These are phyloP conservation scores for Aphanomyces cochlioides DNA, from an alignment of 352 stramenopile species.

Conservation along the genomic window DNA sequence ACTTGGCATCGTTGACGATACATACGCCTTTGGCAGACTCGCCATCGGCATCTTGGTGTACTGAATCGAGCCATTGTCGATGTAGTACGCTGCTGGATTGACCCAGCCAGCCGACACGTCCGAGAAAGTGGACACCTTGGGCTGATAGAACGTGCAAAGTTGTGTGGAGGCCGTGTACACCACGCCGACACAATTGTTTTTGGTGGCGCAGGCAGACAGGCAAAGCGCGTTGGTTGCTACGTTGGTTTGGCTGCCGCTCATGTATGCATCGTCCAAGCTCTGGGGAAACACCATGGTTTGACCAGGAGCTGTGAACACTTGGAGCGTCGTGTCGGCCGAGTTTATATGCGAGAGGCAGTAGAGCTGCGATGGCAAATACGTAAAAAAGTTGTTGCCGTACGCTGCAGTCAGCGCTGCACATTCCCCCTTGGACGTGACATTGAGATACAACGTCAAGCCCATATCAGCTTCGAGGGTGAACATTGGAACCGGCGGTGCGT, in stretches of 20 bases:
- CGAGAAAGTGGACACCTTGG: background rate
- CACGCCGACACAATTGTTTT: background rate
- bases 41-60: background rate
- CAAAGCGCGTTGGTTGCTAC: background rate
- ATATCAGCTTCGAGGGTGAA: background rate
- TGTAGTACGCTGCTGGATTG: background rate
- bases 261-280: background rate
- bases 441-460: background rate
- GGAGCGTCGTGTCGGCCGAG: background rate
- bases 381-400: conserved; percentile 13
- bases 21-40: background rate
- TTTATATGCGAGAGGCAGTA: background rate
- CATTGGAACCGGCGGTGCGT: background rate
- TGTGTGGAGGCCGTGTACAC: conserved; percentile 2
- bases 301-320: background rate
- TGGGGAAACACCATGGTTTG: background rate
- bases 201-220: background rate
- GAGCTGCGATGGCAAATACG: conserved; percentile 3
- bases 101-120: conserved; percentile 18
- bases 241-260: background rate
- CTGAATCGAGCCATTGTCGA: background rate
- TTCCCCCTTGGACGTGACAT: conserved; percentile 12
- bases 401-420: background rate
- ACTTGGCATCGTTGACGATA: background rate
- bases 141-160: conserved; percentile 14